Evolutionary conservation across 192 early-diverging fungal genomes (phyloP).

Genomic region (Coemansia sp.): DNA sequence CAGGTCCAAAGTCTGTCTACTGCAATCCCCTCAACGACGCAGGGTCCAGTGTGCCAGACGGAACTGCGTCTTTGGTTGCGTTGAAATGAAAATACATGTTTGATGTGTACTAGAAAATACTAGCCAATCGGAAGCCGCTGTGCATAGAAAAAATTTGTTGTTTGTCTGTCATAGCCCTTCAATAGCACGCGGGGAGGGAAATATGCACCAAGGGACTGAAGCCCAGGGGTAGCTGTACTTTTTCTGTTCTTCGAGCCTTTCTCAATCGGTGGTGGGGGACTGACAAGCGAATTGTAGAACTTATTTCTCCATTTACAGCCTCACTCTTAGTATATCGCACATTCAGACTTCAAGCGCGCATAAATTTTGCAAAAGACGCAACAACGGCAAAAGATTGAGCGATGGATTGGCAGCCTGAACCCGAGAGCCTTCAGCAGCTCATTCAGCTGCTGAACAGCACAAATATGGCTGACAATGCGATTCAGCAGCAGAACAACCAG

Average conservation of each 20-base stretch:
- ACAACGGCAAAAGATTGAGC: neutral
- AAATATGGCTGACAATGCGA: conserved; percentile 65
- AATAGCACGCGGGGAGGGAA: neutral
- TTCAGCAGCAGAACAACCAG: conserved; percentile 73
- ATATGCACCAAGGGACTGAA: neutral
- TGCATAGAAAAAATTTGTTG: conserved; percentile 12
- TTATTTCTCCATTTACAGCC: neutral
- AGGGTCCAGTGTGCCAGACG: conserved; percentile 25
- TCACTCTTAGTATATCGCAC: neutral
- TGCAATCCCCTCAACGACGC: conserved; percentile 41
- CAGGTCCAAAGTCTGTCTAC: conserved; percentile 37
- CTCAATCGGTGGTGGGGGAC: neutral
- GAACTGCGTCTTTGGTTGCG: conserved; percentile 21
- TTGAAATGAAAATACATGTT: neutral
- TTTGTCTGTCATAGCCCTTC: neutral
- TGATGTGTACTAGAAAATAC: neutral
- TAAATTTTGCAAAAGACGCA: neutral
- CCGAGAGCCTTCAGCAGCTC: conserved; percentile 74
- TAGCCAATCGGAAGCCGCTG: conserved; percentile 6
- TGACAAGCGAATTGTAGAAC: neutral
- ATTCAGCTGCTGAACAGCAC: conserved; percentile 74
- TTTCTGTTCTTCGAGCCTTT: neutral
- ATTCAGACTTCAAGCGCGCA: too few relatives aligned
- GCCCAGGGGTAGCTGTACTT: neutral
- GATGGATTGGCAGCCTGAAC: conserved; percentile 76